phyloP scores from a whole-genome alignment of 495 filamentous ascomycete species.

The Aspergillus leporis region DNA sequence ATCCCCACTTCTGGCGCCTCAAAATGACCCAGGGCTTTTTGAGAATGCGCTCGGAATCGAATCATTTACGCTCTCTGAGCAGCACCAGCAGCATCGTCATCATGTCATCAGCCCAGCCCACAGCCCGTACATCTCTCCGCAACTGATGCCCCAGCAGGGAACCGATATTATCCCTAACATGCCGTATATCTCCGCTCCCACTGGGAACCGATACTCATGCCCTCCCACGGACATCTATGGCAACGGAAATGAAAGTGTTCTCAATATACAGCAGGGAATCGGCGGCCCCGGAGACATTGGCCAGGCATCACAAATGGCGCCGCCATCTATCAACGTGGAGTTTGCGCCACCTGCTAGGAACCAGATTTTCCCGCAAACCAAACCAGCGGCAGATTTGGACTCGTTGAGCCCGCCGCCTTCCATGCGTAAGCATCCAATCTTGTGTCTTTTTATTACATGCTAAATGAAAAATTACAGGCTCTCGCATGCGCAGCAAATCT shows the following conservation, averaged over 20 bases:
- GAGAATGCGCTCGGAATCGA: constrained; percentile 76
- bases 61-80: constrained; percentile 80
- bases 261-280: constrained; percentile 24
- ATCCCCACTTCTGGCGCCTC: constrained; percentile 77
- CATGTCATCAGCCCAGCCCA: constrained; percentile 73
- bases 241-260: constrained; percentile 35
- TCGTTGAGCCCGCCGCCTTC: constrained; percentile 71
- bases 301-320: constrained; percentile 73
- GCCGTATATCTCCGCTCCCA: constrained; percentile 51
- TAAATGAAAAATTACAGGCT: constrained; percentile 42
- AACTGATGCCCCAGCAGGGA: constrained; percentile 71
- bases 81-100: constrained; percentile 48
- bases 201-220: constrained; percentile 49
- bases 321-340: constrained; percentile 90
- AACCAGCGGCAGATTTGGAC: constrained; percentile 63
- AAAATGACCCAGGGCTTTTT: constrained; percentile 69
- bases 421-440: constrained; percentile 61
- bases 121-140: constrained; percentile 84
- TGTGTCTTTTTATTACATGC: constrained; percentile 9
- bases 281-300: constrained; percentile 56
- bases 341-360: constrained; percentile 37
- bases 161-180: constrained; percentile 48
- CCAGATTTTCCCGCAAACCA: constrained; percentile 69
- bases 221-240: constrained; percentile 57
- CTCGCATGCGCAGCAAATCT: constrained; percentile 66